phyloP scores from a whole-genome alignment of 179 eudicot genomes.

The Heliamphora pulchella region DNA sequence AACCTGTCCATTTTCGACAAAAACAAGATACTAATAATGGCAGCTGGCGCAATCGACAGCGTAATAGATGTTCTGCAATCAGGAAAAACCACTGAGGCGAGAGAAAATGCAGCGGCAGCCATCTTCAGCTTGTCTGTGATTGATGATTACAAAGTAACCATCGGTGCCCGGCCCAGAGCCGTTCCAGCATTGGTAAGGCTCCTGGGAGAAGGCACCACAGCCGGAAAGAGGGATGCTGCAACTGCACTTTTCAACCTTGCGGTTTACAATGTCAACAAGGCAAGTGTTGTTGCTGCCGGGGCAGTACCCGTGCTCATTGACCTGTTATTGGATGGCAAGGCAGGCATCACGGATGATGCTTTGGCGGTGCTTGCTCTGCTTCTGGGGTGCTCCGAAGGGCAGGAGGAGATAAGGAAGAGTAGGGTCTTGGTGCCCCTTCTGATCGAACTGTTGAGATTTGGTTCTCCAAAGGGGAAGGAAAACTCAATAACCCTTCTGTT shows the following conservation, averaged over 20 bases:
- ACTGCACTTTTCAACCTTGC: constrained; percentile 47
- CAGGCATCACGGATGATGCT: constrained; percentile 60
- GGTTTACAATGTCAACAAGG: constrained; percentile 29
- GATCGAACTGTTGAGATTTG: constrained; percentile 43
- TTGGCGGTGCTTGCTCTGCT: constrained; percentile 43
- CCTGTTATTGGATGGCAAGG: constrained; percentile 45
- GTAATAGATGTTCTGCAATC: constrained; percentile 28
- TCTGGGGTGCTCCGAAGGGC: constrained; percentile 42
- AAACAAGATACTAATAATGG: constrained; percentile 49
- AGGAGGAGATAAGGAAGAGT: constrained; percentile 38
- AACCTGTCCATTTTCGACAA: constrained; percentile 52
- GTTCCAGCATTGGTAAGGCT: constrained; percentile 37
- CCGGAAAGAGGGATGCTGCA: constrained; percentile 47
- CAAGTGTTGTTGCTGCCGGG: constrained; percentile 31
- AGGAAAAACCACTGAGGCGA: constrained; percentile 49
- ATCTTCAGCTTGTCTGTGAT: constrained; percentile 48
- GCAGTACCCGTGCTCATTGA: constrained; percentile 49
- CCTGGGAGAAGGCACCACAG: constrained; percentile 35
- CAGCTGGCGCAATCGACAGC: constrained; percentile 42
- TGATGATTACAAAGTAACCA: constrained; percentile 40
- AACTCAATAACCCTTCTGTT: constrained; percentile 36
- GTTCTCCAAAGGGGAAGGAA: constrained; percentile 52
- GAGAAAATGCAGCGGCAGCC: constrained; percentile 58
- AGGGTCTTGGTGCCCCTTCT: constrained; percentile 34
- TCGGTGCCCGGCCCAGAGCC: constrained; percentile 41